Evolutionary conservation across 768 basidiomycete genomes (phyloP).

Genomic region (Rhizopogon vesiculosus): DNA sequence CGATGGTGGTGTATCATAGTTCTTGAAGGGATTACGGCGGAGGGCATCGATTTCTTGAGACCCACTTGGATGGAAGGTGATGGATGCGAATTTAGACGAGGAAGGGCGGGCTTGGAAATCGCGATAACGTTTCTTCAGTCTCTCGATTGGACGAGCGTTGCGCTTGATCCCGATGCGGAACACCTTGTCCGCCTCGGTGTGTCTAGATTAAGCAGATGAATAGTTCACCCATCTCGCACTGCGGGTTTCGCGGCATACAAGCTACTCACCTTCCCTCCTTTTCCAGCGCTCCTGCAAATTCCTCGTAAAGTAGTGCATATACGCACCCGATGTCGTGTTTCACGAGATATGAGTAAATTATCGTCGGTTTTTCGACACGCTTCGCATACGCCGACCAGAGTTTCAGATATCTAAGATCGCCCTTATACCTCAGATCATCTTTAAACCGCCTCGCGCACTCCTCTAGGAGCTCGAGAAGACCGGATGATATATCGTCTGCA

Average conservation of each 20-base stretch:
- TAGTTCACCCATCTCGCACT: neutral
- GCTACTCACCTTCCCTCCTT: conserved; percentile 64
- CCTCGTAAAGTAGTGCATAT: conserved; percentile 83
- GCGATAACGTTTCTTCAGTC: conserved; percentile 75
- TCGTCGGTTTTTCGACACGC: conserved; percentile 65
- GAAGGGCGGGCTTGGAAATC: conserved; percentile 64
- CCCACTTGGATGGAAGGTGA: conserved; percentile 22
- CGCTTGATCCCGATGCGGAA: conserved; percentile 81
- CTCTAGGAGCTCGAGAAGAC: conserved; percentile 77
- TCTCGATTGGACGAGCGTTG: conserved; percentile 75
- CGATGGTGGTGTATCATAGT: conserved; percentile 26
- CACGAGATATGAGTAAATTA: conserved; percentile 69
- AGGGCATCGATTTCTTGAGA: conserved; percentile 23
- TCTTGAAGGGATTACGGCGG: conserved; percentile 34
- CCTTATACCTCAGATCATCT: conserved; percentile 77
- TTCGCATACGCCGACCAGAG: conserved; percentile 88
- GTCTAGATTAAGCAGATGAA: conserved; percentile 38
- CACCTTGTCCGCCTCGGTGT: conserved; percentile 71
- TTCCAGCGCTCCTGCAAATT: conserved; percentile 82
- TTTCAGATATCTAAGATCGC: conserved; percentile 87
- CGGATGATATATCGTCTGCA: conserved; percentile 62
- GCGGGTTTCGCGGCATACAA: neutral
- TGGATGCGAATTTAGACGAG: conserved; percentile 20
- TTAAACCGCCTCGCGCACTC: conserved; percentile 80
- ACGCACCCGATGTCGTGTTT: conserved; percentile 71